Base-by-base conservation (phyloP, 1,284 basidiomycete genomes). In the Tranzscheliella williamsii region DNA sequence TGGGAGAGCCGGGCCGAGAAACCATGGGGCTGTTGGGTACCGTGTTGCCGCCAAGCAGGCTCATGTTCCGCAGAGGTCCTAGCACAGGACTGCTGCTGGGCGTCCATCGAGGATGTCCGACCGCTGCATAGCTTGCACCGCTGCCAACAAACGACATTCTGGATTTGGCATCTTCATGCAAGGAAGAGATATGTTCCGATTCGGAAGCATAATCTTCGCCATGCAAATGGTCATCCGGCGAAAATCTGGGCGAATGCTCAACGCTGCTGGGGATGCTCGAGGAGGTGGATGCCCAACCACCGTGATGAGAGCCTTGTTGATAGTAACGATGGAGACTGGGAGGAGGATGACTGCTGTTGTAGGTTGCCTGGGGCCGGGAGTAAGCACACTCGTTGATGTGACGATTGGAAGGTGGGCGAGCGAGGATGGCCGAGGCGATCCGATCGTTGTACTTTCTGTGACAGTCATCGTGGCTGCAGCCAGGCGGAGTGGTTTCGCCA, bases 61-160 rank as follows among this genome's bases (percentile, higher is more conserved):
- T 71, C 73, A 76, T 74, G 48, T 63, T 74, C 34, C 72, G 67
- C 36, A 76, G 45, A 29, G 74, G 72, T 20, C 72, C 74, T 5
- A 76, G 67, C 7, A 76, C 74, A 36, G 74, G 74, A 31, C 70
- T 72, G 46, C 72, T 67, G 32, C 70, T 73, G 11, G 74, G 74
- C 8, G 74, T 76, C 64, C 68, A 75, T 36, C 73, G 50, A 4
- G 71, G 26, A 11, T 52, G 40, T 26, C 43, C 38, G 41, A 9
- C n/a, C 45, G 41, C 34, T 38, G 57, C 16, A 38, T 27, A n/a
- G 38, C 44, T 17, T 4, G 17, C 39, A 20, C 37, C 16, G 15
- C n/a, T n/a, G n/a, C 39, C 35, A 6, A 47, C 47, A 4, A 48
- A 32, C n/a, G 49, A 36, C 4, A 52, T 43, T 31, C 54, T 51